phyloP scores from a whole-genome alignment of 306 rosid species.

The Vicia villosa region DNA sequence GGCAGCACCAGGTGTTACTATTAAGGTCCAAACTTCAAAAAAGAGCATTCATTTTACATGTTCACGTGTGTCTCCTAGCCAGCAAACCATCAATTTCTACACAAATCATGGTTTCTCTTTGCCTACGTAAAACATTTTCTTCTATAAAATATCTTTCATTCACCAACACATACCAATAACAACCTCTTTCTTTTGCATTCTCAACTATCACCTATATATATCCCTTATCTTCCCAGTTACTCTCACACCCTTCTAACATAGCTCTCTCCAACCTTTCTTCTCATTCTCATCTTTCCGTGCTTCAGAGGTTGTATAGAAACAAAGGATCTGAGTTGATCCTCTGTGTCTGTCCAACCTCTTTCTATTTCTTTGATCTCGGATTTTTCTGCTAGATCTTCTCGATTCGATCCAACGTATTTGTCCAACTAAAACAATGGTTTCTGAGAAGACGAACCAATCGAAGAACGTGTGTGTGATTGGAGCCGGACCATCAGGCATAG shows the following conservation, averaged over 20 bases:
- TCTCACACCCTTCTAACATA: not conserved
- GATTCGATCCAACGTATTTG: not conserved
- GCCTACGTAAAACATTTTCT: conserved; percentile 40
- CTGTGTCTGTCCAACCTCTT: not conserved
- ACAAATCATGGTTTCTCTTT: conserved; percentile 39
- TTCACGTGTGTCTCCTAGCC: conserved; percentile 66
- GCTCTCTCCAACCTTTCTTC: not conserved
- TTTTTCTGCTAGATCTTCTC: too few relatives aligned
- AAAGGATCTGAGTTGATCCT: not conserved
- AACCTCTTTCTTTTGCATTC: conserved; percentile 24
- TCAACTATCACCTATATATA: not conserved
- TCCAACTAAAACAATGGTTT: too few relatives aligned
- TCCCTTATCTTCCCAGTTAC: not conserved
- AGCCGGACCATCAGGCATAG: conserved; percentile 88
- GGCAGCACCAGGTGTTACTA: conserved; percentile 32
- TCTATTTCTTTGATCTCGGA: not conserved
- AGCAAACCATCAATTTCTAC: conserved; percentile 55
- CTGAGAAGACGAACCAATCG: conserved; percentile 42
- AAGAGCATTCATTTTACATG: conserved; percentile 44
- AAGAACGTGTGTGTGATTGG: conserved; percentile 86
- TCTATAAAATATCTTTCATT: conserved; percentile 37
- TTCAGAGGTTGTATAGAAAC: not conserved
- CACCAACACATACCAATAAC: conserved; percentile 17
- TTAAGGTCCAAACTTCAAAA: conserved; percentile 46
- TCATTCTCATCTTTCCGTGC: not conserved